phyloP scores from a whole-genome alignment of 306 rosid genomes.

The Rosa lucieae region DNA sequence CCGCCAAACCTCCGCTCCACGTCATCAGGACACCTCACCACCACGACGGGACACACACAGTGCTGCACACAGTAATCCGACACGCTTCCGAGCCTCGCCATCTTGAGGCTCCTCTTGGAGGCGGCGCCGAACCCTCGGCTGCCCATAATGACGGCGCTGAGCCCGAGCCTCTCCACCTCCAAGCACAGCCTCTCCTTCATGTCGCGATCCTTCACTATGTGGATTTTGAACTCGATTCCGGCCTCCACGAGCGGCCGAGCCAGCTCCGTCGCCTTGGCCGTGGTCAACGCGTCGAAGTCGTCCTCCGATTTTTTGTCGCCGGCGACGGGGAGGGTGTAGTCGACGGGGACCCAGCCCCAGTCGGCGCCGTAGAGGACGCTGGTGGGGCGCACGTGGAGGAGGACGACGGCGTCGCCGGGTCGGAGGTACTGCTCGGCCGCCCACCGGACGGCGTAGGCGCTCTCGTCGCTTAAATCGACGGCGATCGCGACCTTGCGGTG shows the following conservation, averaged over 20 bases:
- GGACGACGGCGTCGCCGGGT: constrained; percentile 75
- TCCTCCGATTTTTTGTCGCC: constrained; percentile 50
- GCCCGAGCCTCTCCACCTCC: constrained; percentile 91
- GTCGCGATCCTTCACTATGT: constrained; percentile 91
- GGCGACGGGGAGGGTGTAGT: constrained; percentile 40
- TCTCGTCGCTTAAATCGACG: constrained; percentile 90
- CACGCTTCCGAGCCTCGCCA: constrained; percentile 73
- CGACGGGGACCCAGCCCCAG: constrained; percentile 85
- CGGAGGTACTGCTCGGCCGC: constrained; percentile 86
- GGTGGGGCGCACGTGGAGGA: constrained; percentile 89
- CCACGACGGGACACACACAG: constrained; percentile 89
- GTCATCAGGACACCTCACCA: constrained; percentile 56
- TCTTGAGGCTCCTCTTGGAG: constrained; percentile 43
- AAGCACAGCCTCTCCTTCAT: constrained; percentile 90
- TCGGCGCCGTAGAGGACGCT: constrained; percentile 90
- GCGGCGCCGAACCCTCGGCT: constrained; percentile 80
- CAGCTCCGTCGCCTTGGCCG: constrained; percentile 58
- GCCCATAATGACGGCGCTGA: constrained; percentile 91
- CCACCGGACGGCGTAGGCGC: constrained; percentile 92
- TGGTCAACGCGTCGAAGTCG: constrained; percentile 71
- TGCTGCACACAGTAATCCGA: constrained; percentile 90
- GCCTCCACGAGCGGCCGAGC: constrained; percentile 73
- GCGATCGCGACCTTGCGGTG: constrained; percentile 90
- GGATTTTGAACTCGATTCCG: constrained; percentile 70
- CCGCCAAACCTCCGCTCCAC: constrained; percentile 5